Conservation (phyloP, 78 protist species). For the Chrysochromulina parva region DNA sequence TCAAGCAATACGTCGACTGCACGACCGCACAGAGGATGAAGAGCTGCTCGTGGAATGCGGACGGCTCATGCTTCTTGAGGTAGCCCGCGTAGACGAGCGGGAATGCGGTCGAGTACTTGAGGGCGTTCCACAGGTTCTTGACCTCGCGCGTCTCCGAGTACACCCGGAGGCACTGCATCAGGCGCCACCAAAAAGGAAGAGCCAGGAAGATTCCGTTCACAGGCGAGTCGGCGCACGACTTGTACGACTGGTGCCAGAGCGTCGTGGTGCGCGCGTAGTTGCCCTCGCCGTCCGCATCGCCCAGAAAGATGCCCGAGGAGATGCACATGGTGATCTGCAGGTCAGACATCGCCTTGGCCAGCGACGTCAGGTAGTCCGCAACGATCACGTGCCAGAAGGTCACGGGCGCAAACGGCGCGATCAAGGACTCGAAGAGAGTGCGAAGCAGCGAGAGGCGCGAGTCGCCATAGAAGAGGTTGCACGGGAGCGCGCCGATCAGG, state of each 20-base stretch:
- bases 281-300: neutral
- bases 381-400: conserved; percentile 31
- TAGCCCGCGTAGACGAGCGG: conserved; percentile 14
- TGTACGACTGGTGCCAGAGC: neutral
- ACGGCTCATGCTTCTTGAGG: neutral
- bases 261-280: neutral
- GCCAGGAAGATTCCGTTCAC: neutral
- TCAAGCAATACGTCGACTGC: neutral
- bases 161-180: conserved; percentile 6
- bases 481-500: neutral
- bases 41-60: neutral
- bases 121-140: conserved; percentile 35
- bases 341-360: conserved; percentile 21
- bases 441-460: neutral
- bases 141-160: neutral
- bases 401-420: conserved; percentile 20
- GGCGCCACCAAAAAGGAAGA: conserved; percentile 17
- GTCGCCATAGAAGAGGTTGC: neutral
- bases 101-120: conserved; percentile 20
- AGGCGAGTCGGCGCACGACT: neutral
- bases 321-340: neutral
- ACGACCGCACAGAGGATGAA: neutral
- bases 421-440: neutral
- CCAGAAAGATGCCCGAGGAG: too few relatives aligned
- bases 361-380: conserved; percentile 4